Evolutionary conservation across 1,139 yeast genomes (phyloP).

Genomic region (Eremothecium cymbalariae): DNA sequence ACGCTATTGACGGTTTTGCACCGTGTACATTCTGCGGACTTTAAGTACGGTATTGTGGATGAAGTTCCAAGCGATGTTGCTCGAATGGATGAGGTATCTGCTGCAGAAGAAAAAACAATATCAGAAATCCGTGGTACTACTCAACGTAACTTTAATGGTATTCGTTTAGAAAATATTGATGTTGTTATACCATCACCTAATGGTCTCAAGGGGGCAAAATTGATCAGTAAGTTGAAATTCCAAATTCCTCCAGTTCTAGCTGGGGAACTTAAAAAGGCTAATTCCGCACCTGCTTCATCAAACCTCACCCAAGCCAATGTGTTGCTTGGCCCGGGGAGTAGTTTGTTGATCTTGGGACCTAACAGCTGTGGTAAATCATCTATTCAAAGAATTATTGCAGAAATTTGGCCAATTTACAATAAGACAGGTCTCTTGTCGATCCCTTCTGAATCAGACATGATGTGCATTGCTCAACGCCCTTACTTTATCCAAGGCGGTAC

Average conservation of each 20-base stretch:
- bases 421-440: constrained; percentile 65
- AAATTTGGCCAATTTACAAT: constrained; percentile 83
- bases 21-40: constrained; percentile 67
- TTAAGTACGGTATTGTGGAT: constrained; percentile 45
- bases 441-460: constrained; percentile 64
- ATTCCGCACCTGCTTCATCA: constrained; percentile 1
- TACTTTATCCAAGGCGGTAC: constrained; percentile 70
- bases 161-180: constrained; percentile 76
- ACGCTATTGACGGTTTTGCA: constrained; percentile 67
- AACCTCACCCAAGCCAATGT: constrained; percentile 18
- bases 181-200: constrained; percentile 64
- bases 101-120: constrained; percentile 34
- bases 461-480: constrained; percentile 75
- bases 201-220: constrained; percentile 47
- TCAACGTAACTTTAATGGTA: constrained; percentile 69
- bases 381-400: constrained; percentile 75
- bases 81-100: constrained; percentile 5
- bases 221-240: constrained; percentile 57
- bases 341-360: constrained; percentile 72
- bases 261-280: background rate
- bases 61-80: background rate
- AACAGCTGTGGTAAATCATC: constrained; percentile 91
- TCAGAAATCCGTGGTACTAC: constrained; percentile 60
- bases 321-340: constrained; percentile 42
- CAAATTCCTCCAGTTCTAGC: constrained; percentile 41